Conservation (phyloP, 2,329 filamentous ascomycete species). For the Claviceps sorghi region DNA sequence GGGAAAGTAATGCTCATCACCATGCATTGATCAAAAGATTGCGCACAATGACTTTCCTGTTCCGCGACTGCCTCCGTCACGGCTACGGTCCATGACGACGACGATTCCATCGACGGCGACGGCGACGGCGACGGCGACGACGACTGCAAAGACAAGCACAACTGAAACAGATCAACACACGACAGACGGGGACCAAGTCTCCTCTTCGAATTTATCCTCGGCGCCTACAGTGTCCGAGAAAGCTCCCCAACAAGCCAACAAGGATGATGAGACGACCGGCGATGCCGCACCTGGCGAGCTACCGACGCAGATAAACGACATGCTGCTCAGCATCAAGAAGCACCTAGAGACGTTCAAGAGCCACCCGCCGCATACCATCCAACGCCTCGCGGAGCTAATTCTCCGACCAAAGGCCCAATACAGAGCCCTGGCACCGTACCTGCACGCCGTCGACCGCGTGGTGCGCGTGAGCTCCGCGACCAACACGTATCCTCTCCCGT, state of each 20-base stretch:
- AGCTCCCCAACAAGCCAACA: slow-evolving; percentile 44
- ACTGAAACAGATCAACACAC: background rate
- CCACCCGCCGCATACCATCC: slow-evolving; percentile 80
- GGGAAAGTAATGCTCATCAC: background rate
- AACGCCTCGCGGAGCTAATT: slow-evolving; percentile 79
- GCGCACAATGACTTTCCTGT: slow-evolving; percentile 62
- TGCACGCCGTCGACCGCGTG: slow-evolving; percentile 81
- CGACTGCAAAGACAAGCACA: background rate
- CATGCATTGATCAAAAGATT: slow-evolving; percentile 38
- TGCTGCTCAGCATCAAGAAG: slow-evolving; percentile 44
- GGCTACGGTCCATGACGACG: slow-evolving; percentile 17
- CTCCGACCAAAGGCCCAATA: slow-evolving; percentile 67
- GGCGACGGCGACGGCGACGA: background rate
- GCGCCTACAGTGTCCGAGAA: slow-evolving; percentile 26
- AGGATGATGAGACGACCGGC: slow-evolving; percentile 47
- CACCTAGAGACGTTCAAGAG: slow-evolving; percentile 55
- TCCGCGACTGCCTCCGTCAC: slow-evolving; percentile 39
- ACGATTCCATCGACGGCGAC: background rate
- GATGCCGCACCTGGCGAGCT: slow-evolving; percentile 31
- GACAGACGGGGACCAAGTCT: slow-evolving; percentile 16
- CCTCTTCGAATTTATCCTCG: slow-evolving; percentile 22
- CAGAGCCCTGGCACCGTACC: slow-evolving; percentile 64
- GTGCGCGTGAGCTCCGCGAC: slow-evolving; percentile 76
- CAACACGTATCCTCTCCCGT: slow-evolving; percentile 69
- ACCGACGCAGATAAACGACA: slow-evolving; percentile 47